phyloP scores from a whole-genome alignment of 257 asterid species.

The Rehmannia glutinosa region DNA sequence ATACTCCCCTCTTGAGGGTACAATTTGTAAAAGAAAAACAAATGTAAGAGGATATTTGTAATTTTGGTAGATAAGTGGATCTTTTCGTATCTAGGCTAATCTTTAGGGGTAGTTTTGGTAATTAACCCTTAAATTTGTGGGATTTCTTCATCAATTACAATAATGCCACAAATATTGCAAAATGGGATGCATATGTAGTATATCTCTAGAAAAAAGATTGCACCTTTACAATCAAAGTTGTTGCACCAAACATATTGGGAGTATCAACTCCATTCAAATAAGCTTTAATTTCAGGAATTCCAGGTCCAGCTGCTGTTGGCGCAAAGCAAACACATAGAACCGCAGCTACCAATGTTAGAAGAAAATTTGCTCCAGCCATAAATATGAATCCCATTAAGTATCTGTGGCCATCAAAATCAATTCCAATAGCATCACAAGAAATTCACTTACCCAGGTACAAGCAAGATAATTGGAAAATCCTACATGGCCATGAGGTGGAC shows the following conservation, averaged over 20 bases:
- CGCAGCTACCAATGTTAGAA: conserved; percentile 61
- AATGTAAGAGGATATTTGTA: too few relatives aligned
- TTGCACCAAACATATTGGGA: conserved; percentile 84
- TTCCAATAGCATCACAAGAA: neutral
- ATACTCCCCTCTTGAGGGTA: too few relatives aligned
- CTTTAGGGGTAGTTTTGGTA: too few relatives aligned
- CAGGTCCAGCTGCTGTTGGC: conserved; percentile 96
- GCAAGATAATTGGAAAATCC: too few relatives aligned
- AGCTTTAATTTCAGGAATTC: conserved; percentile 90
- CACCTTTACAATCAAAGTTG: conserved; percentile 80
- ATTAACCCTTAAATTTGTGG: neutral
- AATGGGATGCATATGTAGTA: conserved; percentile 11
- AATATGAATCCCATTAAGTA: conserved; percentile 55
- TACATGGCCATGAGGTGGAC: too few relatives aligned
- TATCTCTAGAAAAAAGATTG: neutral
- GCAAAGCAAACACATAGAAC: conserved; percentile 73
- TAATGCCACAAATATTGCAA: neutral
- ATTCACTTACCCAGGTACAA: too few relatives aligned
- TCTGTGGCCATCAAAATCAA: conserved; percentile 43
- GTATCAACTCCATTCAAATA: conserved; percentile 93
- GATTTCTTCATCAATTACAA: conserved; percentile 1
- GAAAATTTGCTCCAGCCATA: conserved; percentile 52
- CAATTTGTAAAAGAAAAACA: too few relatives aligned
- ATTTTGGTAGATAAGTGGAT: too few relatives aligned
- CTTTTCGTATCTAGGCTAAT: too few relatives aligned